A percentile compares a stretch with the other conserved stretches of the same genome.
phyloP scores from a whole-genome alignment of 139 green algal genomes.

The Mesotaenium endlicherianum region DNA sequence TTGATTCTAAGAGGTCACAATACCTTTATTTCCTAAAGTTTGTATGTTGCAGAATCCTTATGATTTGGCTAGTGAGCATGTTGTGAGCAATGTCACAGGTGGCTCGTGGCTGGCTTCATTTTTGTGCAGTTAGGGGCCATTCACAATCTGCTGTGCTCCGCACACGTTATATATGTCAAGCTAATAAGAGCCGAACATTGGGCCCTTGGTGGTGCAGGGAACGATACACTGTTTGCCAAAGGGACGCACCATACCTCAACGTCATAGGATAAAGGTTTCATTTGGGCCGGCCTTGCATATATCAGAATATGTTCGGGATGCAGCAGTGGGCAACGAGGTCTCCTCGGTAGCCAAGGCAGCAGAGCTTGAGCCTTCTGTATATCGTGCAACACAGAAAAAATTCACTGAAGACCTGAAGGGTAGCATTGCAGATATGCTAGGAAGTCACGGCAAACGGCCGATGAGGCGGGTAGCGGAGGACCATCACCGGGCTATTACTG shows the following conservation, averaged over 20 bases:
- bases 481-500: neutral
- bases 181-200: neutral
- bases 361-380: neutral
- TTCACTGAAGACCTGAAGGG: conserved; percentile 11
- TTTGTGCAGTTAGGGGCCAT: neutral
- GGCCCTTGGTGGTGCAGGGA: neutral
- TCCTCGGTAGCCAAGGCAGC: neutral
- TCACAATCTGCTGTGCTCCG: neutral
- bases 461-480: neutral
- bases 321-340: neutral
- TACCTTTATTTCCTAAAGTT: neutral
- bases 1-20: neutral
- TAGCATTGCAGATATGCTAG: neutral
- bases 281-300: conserved; percentile 1
- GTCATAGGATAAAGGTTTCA: neutral
- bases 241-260: neutral
- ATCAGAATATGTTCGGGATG: neutral
- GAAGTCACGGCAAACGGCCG: neutral
- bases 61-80: neutral
- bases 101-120: neutral
- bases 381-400: neutral
- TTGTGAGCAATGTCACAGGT: neutral
- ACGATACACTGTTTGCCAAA: conserved; percentile 13
- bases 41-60: neutral
- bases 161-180: no score